Base-by-base conservation (phyloP, 768 basidiomycete species). In the Vararia minispora region DNA sequence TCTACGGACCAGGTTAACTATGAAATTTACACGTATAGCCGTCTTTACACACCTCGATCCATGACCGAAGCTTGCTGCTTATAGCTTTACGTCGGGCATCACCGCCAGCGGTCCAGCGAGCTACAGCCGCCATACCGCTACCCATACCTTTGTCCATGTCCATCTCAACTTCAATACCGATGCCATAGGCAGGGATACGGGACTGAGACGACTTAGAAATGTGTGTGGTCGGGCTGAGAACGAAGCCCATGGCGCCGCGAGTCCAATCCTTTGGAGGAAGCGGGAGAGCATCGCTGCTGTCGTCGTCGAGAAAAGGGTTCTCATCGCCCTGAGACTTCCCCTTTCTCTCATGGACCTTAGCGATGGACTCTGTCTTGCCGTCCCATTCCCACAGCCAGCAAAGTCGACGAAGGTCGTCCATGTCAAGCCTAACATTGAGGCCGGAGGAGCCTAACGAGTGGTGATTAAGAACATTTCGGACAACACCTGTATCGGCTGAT, bases 321-420 rank as follows among this genome's bases (percentile, higher is more conserved):
- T 57, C 53, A 10, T 58, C 53, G n/a, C 47, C 37, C 23, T 44
- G 35, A 23, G 35, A 22, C 37, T 44, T 45, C 14, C 37, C 43
- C 14, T 35, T 40, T 6, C 20, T 35, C 8, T 45, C 44, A 14
- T 28, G 25, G 22, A 18, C 26, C 17, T n/a, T 29, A 35, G 40
- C 25, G 4, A 39, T 27, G 17, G 27, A 32, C 31, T 38, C 38
- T 20, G 50, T 25, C 30, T 69, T 57, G 5, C 71, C 69, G 51
- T 86, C 77, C 87, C 87, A 90, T 54, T 89, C 87, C 84, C 87
- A 88, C 12, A 89, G 43, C 86, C 87, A 89, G 58, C 86, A 88
- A 14, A 90, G 68, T 42, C 80, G 68, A 40, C 65, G 72, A 32
- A 89, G 63, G 50, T 87, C 86, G 34, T 78, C 71, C n/a, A 75